Conservation (phyloP, 805 yeast species). For the Maudiozyma serrabonitensis region DNA sequence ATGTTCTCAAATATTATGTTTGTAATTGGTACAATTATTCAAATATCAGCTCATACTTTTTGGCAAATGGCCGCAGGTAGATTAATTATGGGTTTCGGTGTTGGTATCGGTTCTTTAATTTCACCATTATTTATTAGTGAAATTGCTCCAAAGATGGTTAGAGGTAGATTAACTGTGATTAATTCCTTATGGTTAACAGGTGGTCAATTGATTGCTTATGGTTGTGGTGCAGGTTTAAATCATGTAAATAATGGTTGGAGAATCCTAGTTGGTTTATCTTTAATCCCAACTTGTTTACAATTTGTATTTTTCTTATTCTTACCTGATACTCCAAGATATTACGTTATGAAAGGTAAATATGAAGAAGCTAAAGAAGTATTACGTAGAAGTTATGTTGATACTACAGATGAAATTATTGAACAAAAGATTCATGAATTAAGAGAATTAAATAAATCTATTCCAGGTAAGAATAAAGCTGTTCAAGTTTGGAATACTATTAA, state of each 20-base stretch:
- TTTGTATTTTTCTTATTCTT: constrained; percentile 67
- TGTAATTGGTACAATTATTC: constrained; percentile 75
- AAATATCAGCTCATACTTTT: constrained; percentile 67
- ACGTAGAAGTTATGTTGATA: constrained; percentile 48
- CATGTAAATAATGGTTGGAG: constrained; percentile 83
- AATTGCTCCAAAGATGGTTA: constrained; percentile 81
- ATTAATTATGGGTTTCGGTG: constrained; percentile 91
- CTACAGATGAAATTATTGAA: constrained; percentile 54
- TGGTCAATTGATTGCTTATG: constrained; percentile 92
- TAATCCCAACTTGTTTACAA: constrained; percentile 79
- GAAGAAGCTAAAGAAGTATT: constrained; percentile 64
- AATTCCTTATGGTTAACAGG: constrained; percentile 88
- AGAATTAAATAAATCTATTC: constrained; percentile 35
- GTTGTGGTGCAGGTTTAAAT: constrained; percentile 79
- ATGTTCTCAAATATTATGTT: constrained; percentile 77
- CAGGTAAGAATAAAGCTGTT: constrained; percentile 38
- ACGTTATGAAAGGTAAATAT: constrained; percentile 58
- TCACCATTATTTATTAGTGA: constrained; percentile 93
- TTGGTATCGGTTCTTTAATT: constrained; percentile 85
- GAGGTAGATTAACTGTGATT: constrained; percentile 85
- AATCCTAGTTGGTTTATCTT: constrained; percentile 78
- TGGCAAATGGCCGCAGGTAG: constrained; percentile 93
- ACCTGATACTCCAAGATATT: constrained; percentile 93
- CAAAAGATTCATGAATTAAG: constrained; percentile 60
- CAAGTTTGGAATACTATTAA: constrained; percentile 53